Base-by-base conservation (phyloP, 75 land plant genomes). In the Selaginella tamariscina region DNA sequence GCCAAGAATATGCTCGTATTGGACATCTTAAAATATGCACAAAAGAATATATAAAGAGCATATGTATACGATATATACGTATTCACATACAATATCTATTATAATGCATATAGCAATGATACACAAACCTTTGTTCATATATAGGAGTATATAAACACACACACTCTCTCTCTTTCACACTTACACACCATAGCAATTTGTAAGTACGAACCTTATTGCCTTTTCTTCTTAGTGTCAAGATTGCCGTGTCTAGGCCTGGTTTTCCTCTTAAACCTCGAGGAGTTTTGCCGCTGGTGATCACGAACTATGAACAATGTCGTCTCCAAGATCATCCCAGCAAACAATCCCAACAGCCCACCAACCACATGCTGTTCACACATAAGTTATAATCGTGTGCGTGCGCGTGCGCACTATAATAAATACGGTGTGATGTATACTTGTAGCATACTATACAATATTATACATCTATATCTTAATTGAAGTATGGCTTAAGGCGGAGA, bases 311-410 rank as follows among this genome's bases (percentile, higher is more conserved):
- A 92, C 27, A 92, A 82, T 65, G 88, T 56, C 2, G 89, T 84
- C 66, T 92, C 97, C 22, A 92, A 76, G 22, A 92, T 78, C 93
- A 92, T 88, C 44, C 78, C 97, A 54, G 68, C 68, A 28, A 92
- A 82, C 70, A 92, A 68, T 27, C 97, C 97, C 29, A 82, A 68
- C 32, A 86, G 79, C 27, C 97, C 97, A 33, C 97, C 97, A 59
- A 93, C 97, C 56, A 88, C 89, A 70, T 81, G 91, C 97, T 92
- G 31, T 20, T 2, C 31, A 29, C 5, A 27, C 54, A n/a, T 0
- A 44, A 24, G 39, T 56, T 18, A 54, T 13, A 31, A 57, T 23
- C 15, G 29, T 32, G 2, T 31, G 2, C n/a, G n/a, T n/a, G n/a
- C n/a, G 24, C 0, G n/a, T 1, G 18, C 8, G 5, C 62, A 8